These are phyloP conservation scores for Yamadazyma songkhlaensis DNA, from an alignment of 1,139 yeast genomes.

Conservation along the genomic window DNA sequence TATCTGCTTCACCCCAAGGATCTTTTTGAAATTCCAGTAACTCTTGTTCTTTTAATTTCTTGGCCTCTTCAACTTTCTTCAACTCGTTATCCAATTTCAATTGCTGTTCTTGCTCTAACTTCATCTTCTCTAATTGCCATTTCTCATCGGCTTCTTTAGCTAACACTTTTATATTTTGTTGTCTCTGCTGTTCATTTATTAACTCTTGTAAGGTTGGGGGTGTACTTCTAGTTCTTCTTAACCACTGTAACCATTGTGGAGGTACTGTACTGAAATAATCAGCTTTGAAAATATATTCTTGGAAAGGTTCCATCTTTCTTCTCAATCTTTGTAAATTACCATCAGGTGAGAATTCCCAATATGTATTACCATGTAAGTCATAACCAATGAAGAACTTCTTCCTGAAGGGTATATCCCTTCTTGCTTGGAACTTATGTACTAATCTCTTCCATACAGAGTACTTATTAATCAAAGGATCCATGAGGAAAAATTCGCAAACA, in stretches of 20 bases:
- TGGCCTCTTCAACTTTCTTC: slow-evolving; percentile 24
- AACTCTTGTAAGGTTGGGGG: slow-evolving; percentile 67
- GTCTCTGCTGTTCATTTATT: slow-evolving; percentile 54
- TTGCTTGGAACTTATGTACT: slow-evolving; percentile 57
- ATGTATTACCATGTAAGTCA: slow-evolving; percentile 78
- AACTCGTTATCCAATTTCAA: slow-evolving; percentile 33
- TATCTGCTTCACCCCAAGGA: slow-evolving; percentile 42
- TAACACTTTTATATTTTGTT: slow-evolving; percentile 50
- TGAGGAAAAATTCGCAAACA: slow-evolving; percentile 8
- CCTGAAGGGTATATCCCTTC: slow-evolving; percentile 65
- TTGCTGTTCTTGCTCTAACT: slow-evolving; percentile 33
- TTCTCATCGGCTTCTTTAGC: slow-evolving; percentile 61
- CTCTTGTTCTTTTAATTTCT: not conserved
- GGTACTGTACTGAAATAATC: slow-evolving; percentile 53
- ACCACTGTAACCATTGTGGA: slow-evolving; percentile 84
- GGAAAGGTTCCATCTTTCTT: slow-evolving; percentile 48
- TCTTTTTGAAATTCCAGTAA: slow-evolving; percentile 9
- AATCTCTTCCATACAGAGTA: slow-evolving; percentile 44
- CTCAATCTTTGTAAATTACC: slow-evolving; percentile 46
- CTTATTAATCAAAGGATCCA: slow-evolving; percentile 38
- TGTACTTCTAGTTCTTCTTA: slow-evolving; percentile 56
- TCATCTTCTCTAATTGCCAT: slow-evolving; percentile 46
- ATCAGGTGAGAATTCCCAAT: slow-evolving; percentile 72
- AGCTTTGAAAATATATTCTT: slow-evolving; percentile 38
- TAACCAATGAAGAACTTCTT: slow-evolving; percentile 61